These are phyloP conservation scores for Populus davidiana DNA, from an alignment of 345 rosid species.

Conservation along the genomic window DNA sequence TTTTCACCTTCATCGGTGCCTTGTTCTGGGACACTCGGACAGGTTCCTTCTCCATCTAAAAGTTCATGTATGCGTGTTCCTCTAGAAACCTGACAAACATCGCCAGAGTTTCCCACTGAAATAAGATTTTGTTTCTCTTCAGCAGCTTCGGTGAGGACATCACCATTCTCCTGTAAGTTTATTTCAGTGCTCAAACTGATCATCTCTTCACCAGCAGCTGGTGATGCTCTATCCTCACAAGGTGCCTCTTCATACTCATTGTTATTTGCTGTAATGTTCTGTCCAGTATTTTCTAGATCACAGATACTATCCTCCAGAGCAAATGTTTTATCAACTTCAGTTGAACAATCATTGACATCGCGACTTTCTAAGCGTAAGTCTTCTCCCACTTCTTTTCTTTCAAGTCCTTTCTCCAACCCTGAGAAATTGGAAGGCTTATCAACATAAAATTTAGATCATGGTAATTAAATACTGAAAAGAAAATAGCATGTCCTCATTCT, in stretches of 20 bases:
- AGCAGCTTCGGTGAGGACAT: neutral
- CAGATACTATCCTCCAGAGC: constrained; percentile 9
- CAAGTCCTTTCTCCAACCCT: constrained; percentile 10
- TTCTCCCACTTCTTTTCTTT: constrained; percentile 11
- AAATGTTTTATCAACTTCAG: constrained; percentile 2
- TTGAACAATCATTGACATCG: constrained; percentile 1
- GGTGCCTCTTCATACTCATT: constrained; percentile 1
- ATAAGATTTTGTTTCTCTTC: neutral
- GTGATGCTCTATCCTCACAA: constrained; percentile 8
- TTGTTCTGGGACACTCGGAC: constrained; percentile 4
- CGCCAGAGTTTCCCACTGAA: neutral
- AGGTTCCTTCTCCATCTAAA: constrained; percentile 1
- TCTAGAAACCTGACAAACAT: constrained; percentile 2
- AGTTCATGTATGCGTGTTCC: constrained; percentile 1
- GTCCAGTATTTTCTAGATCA: neutral
- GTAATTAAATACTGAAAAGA: neutral
- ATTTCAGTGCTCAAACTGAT: neutral
- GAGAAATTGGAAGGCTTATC: constrained; percentile 11
- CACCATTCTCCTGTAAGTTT: constrained; percentile 3
- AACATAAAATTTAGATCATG: constrained; percentile 1
- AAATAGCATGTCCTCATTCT: neutral
- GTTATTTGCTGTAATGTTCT: neutral
- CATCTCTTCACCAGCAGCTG: neutral
- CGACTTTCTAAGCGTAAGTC: neutral
- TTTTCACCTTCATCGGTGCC: neutral